phyloP scores from a whole-genome alignment of 345 rosid genomes.

The Melaleuca quinquenervia region DNA sequence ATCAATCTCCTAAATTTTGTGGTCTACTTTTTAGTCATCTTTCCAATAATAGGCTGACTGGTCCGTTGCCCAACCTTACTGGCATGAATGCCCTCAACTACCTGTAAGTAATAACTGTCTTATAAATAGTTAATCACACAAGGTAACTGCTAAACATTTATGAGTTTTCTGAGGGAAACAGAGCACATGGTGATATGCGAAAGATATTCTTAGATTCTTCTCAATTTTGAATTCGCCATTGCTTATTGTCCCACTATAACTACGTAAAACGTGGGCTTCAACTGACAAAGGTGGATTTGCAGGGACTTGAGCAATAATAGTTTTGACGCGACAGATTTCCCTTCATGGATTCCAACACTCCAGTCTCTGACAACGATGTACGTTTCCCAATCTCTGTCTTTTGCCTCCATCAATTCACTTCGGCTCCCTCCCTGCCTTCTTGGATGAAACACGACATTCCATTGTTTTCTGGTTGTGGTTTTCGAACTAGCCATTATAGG shows the following conservation, averaged over 20 bases:
- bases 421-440: neutral
- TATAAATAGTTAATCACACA: neutral
- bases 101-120: slow-evolving; percentile 37
- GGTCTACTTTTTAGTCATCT: slow-evolving; percentile 34
- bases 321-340: slow-evolving; percentile 36
- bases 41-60: slow-evolving; percentile 56
- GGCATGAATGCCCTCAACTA: slow-evolving; percentile 39
- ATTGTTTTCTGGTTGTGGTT: neutral
- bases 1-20: neutral
- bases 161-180: neutral
- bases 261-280: neutral
- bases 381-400: slow-evolving; percentile 4
- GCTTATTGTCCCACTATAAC: neutral
- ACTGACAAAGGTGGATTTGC: slow-evolving; percentile 5
- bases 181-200: neutral
- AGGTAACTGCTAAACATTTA: neutral
- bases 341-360: slow-evolving; percentile 45
- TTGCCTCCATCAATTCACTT: neutral
- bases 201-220: neutral
- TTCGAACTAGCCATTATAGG: neutral
- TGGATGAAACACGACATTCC: neutral
- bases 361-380: slow-evolving; percentile 63
- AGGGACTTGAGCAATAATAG: slow-evolving; percentile 84
- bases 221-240: neutral
- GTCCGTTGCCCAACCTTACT: slow-evolving; percentile 52